A percentile compares a stretch with the other conserved stretches of the same genome.
Evolutionary conservation across 805 yeast species (phyloP).

Genomic region (Lachancea nothofagi): DNA sequence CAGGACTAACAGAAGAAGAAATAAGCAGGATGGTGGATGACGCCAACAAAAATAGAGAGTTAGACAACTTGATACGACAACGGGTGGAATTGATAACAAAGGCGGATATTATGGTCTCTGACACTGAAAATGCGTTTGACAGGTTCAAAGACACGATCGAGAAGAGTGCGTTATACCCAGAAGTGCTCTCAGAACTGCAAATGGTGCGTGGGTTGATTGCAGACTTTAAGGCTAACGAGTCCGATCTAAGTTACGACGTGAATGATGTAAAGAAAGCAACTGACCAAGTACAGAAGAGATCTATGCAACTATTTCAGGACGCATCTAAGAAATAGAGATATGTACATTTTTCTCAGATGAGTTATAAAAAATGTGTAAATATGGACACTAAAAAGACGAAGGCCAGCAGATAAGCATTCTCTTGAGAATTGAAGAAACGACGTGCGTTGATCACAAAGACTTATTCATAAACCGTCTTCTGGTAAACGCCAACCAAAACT

Average conservation of each 20-base stretch:
- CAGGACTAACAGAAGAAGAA: conserved; percentile 66
- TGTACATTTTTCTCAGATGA: neutral
- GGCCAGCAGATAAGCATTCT: too few relatives aligned
- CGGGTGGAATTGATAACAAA: conserved; percentile 66
- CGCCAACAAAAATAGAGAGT: conserved; percentile 56
- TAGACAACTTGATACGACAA: conserved; percentile 54
- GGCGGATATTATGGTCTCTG: conserved; percentile 72
- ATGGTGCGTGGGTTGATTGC: conserved; percentile 40
- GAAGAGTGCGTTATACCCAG: conserved; percentile 42
- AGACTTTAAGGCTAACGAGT: conserved; percentile 48
- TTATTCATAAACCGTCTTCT: conserved; percentile 95
- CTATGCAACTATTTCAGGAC: conserved; percentile 59
- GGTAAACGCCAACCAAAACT: conserved; percentile 93
- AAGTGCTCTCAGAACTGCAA: conserved; percentile 44
- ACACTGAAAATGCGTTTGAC: conserved; percentile 74
- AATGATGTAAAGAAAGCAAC: conserved; percentile 58
- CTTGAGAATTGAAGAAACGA: neutral
- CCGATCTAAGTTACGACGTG: conserved; percentile 41
- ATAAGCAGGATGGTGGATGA: conserved; percentile 58
- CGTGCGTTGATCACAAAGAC: conserved; percentile 33
- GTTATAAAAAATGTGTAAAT: too few relatives aligned
- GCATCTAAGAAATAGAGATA: conserved; percentile 15
- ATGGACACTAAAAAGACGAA: too few relatives aligned
- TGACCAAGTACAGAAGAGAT: conserved; percentile 63
- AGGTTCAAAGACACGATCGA: conserved; percentile 48